phyloP scores from a whole-genome alignment of 1,284 basidiomycete species.

The Hymenochaete sp. region DNA sequence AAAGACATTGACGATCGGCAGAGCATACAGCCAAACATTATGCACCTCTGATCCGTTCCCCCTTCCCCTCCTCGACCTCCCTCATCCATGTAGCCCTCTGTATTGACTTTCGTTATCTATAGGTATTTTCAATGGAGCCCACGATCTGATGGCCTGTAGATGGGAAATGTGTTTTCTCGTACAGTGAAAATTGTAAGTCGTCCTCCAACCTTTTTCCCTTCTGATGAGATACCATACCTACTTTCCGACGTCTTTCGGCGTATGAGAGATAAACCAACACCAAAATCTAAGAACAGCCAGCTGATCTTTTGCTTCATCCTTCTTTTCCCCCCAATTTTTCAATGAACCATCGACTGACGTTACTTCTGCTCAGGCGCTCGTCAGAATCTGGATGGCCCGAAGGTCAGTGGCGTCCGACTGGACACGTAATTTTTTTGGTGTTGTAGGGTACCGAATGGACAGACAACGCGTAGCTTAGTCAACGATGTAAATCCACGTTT shows the following conservation, averaged over 20 bases:
- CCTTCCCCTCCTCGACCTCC: background rate
- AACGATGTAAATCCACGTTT: too few species aligned
- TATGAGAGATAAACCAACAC: constrained; percentile 15
- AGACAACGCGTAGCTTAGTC: too few species aligned
- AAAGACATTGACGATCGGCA: constrained; percentile 22
- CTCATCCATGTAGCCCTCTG: background rate
- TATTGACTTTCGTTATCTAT: constrained; percentile 1
- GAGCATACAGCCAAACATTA: constrained; percentile 21
- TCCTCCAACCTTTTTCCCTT: background rate
- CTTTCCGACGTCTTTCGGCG: constrained; percentile 18
- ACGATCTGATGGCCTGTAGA: background rate
- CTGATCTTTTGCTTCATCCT: constrained; percentile 18
- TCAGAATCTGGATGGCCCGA: too few species aligned
- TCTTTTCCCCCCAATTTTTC: too few species aligned
- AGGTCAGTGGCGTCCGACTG: too few species aligned
- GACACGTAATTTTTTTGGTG: too few species aligned
- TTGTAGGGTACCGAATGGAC: too few species aligned
- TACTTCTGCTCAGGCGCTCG: too few species aligned
- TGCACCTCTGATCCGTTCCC: constrained; percentile 20
- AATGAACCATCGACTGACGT: too few species aligned
- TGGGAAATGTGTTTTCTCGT: background rate
- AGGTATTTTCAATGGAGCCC: background rate
- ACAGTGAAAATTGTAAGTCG: too few species aligned
- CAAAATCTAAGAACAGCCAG: constrained; percentile 23
- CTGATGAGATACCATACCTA: constrained; percentile 20